These are phyloP conservation scores for Penstemon newberryi DNA, from an alignment of 257 asterid genomes.

Conservation along the genomic window DNA sequence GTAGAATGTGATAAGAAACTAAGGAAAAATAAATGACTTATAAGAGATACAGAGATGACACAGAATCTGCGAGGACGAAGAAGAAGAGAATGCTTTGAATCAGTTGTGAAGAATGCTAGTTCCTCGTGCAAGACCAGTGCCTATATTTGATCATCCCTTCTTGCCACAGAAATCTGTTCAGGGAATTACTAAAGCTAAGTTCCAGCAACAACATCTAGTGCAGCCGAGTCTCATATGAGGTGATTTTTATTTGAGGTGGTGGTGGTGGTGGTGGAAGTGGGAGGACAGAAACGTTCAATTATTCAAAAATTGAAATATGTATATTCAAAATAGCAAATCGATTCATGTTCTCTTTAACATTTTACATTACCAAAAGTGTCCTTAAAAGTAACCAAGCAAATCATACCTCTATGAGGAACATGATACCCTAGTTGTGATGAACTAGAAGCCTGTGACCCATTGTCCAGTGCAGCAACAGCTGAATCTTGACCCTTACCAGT, in stretches of 20 bases:
- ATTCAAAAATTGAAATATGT: conserved; percentile 11
- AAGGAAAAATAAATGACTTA: conserved; percentile 81
- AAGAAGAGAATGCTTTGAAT: conserved; percentile 92
- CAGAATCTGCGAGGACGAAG: conserved; percentile 88
- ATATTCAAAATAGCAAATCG: not conserved
- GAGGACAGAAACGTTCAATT: conserved; percentile 42
- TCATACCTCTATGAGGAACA: conserved; percentile 39
- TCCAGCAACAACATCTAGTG: conserved; percentile 48
- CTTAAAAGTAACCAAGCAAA: not conserved
- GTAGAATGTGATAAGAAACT: conserved; percentile 81
- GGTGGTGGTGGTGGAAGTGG: not conserved
- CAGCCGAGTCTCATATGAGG: conserved; percentile 69
- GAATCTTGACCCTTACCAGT: conserved; percentile 46
- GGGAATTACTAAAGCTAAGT: conserved; percentile 68
- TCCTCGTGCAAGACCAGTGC: conserved; percentile 82
- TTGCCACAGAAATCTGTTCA: conserved; percentile 75
- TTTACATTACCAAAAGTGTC: not conserved
- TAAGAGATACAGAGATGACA: conserved; percentile 87
- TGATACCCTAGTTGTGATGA: conserved; percentile 41
- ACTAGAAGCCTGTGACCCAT: conserved; percentile 46
- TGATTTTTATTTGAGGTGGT: conserved; percentile 36
- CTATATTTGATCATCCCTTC: conserved; percentile 74
- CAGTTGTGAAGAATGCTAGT: conserved; percentile 74
- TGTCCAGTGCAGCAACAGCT: conserved; percentile 39
- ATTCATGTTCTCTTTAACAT: not conserved